These are phyloP conservation scores for Akanthomyces lecanii DNA, from an alignment of 2,329 filamentous ascomycete genomes.

Conservation along the genomic window DNA sequence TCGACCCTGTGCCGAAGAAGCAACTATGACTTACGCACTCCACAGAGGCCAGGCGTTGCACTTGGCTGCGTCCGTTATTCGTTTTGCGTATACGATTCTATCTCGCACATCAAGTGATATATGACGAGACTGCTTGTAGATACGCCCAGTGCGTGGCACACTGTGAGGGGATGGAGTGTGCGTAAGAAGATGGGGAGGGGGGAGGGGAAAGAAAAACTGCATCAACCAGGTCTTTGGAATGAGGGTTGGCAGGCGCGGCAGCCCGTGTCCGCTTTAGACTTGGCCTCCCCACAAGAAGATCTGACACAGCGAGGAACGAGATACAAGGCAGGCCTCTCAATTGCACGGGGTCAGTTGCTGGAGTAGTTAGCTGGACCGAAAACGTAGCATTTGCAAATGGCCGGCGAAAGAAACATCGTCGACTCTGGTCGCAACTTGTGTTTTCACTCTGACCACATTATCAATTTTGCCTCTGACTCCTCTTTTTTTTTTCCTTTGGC, in stretches of 20 bases:
- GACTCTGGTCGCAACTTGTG: not conserved
- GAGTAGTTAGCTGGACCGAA: too few species aligned
- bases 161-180: not conserved
- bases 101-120: not conserved
- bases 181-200: not conserved
- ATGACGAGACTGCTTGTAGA: not conserved
- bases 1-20: not conserved
- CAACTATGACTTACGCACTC: not conserved
- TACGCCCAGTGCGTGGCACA: not conserved
- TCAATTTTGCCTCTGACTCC: not conserved
- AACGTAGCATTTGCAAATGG: not conserved
- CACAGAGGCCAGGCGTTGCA: not conserved
- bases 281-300: not conserved
- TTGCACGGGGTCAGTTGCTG: not conserved
- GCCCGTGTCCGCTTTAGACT: not conserved
- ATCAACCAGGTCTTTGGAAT: not conserved
- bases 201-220: not conserved
- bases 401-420: not conserved
- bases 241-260: not conserved
- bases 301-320: not conserved
- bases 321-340: not conserved
- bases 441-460: not conserved
- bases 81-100: slow-evolving; percentile 6
- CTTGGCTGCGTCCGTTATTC: not conserved
- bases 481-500: not conserved